Evolutionary conservation across 164 flowering plant species (phyloP).

Genomic region (Dillenia turbinata): DNA sequence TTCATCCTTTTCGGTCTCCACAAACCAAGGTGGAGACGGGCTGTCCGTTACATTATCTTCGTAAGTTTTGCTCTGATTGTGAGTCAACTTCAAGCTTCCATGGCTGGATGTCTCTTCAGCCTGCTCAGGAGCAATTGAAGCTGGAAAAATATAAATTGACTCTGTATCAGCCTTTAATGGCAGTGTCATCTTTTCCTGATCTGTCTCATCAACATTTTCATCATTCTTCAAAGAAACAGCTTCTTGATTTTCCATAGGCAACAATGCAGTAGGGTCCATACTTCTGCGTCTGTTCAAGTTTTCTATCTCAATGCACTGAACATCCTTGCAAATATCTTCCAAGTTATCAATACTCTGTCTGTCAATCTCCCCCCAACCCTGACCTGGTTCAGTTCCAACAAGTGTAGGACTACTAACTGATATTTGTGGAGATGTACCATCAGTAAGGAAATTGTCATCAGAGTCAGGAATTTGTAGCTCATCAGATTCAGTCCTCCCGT

Average conservation of each 20-base stretch:
- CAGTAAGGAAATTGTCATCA: constrained; percentile 38
- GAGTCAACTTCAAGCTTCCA: constrained; percentile 23
- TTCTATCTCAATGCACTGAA: constrained; percentile 52
- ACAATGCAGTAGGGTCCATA: constrained; percentile 7
- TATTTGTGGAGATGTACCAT: constrained; percentile 24
- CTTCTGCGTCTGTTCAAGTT: constrained; percentile 18
- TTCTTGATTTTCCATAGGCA: constrained; percentile 24
- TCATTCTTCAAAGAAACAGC: constrained; percentile 10
- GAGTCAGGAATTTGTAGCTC: constrained; percentile 21
- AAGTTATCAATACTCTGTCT: constrained; percentile 19
- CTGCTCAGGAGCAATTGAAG: constrained; percentile 23
- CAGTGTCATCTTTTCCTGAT: constrained; percentile 18
- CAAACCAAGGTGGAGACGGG: constrained; percentile 22
- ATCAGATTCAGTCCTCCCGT: constrained; percentile 9
- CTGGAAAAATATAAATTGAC: constrained; percentile 14
- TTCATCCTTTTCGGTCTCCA: constrained; percentile 23
- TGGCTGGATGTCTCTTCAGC: constrained; percentile 3
- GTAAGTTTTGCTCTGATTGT: constrained; percentile 55
- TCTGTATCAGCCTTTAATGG: constrained; percentile 17
- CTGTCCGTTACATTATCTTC: constrained; percentile 29
- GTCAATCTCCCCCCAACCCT: constrained; percentile 35
- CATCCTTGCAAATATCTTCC: constrained; percentile 67
- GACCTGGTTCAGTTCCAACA: constrained; percentile 33
- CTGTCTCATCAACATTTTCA: constrained; percentile 17
- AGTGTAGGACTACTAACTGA: constrained; percentile 28